Base-by-base conservation (phyloP, 2,329 filamentous ascomycete genomes). In the Botrytis pseudocinerea region DNA sequence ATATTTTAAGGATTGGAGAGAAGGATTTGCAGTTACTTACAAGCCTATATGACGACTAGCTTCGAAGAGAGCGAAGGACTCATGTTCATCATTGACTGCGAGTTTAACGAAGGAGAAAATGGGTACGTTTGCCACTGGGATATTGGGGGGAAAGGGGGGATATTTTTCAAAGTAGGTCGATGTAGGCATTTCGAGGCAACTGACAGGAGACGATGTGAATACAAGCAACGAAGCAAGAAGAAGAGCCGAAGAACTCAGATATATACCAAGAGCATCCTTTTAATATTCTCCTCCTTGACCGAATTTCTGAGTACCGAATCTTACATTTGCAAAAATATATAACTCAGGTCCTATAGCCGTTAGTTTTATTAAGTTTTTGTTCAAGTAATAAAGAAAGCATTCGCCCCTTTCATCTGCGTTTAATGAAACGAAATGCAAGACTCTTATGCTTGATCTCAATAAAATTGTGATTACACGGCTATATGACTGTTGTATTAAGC, bases 1-100 rank as follows among this genome's bases (percentile, higher is more conserved):
- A 20, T 12, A 48, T 16, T 35, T 35, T 4, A 3, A 64, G 18
- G 61, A 20, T 9, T 51, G n/a, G 7, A 51, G n/a, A 8, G 7
- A 22, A 54, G 6, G 4, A 18, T 16, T 38, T 12, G 4, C 12
- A 3, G 16, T 38, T 40, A 18, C 64, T 57, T 35, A 68, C 64
- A 69, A 69, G n/a, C 66, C 66, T 61, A 69, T 69, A 5, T 18
- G 38, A 44, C 51, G 54, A n/a, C 66, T 61, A 10, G 54, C 66
- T 35, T 61, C 54, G 28, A 69, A 69, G 46, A 69, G 51, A 69
- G 66, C 48, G 12, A 25, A 14, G 18, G 66, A 69, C 38, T 69
- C 54, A 35, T 61, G 14, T 20, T 44, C 38, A n/a, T 69, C 54
- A 12, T 69, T 69, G 40, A 22, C 5, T 25, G 28, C n/a, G 35